Base-by-base conservation (phyloP, 192 early-diverging fungal genomes). In the Coemansia sp. region DNA sequence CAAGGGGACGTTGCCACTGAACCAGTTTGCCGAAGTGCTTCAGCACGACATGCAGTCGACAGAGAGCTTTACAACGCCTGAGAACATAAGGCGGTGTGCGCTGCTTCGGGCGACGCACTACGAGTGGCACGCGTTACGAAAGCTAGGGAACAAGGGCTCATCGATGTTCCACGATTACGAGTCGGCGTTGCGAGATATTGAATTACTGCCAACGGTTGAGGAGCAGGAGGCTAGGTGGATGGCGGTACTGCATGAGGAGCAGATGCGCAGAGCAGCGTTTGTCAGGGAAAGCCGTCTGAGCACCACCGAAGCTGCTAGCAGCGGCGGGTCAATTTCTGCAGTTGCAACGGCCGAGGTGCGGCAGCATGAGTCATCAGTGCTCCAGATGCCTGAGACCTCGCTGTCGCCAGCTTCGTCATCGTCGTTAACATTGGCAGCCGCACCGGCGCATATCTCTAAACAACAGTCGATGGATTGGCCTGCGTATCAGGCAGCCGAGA, bases 151-250 rank as follows among this genome's bases (percentile, higher is more conserved):
- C 9, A 78, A 78, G 62, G 72, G 75, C 69, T 53, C 59, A 58
- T 78, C 75, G 23, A 34, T 78, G 65, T 78, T 68, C 23, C 64
- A 69, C 15, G 75, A 78, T 55, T 78, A 78, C 37, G 75, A 78
- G 66, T 51, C 37, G 13, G 33, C 56, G 33, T 49, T 78, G 55
- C 61, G 69, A 38, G 75, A 78, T 45, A 65, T 78, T 12, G 69
- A 78, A 12, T 69, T 69, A 0, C 48, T 72, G 27, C 56, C 61
- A 5, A 59, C 65, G 0, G 13, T n/a, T 1, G 57, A 64, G 38
- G 75, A 78, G 43, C 69, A 70, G 45, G 75, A 78, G 53, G 61
- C 58, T 2, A 65, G 68, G 34, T 78, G 75, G 75, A 9, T 22
- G 8, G 23, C 25, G 1, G 68, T 78, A 12, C 6, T 68, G 10